Conservation (phyloP, 805 yeast genomes). For the Candida fluviatilis region DNA sequence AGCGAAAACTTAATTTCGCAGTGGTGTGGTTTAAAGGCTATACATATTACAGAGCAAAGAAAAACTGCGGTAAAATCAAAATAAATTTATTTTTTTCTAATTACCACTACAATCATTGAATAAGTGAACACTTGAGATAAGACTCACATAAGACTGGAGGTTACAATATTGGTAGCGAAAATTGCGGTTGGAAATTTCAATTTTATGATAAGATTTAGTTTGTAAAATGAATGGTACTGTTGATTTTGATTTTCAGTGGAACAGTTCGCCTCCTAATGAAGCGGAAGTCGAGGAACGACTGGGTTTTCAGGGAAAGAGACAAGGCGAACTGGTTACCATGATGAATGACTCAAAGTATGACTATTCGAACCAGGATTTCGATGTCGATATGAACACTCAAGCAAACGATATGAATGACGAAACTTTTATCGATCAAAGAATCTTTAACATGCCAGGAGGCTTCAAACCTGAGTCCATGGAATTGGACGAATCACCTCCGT, state of each 20-base stretch:
- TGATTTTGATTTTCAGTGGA: not conserved
- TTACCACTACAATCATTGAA: not conserved
- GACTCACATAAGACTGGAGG: not conserved
- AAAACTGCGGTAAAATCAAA: not conserved
- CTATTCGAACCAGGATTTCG: not conserved
- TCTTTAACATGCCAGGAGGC: constrained; percentile 26
- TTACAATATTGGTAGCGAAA: not conserved
- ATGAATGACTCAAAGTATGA: not conserved
- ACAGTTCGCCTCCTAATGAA: not conserved
- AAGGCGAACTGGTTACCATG: not conserved
- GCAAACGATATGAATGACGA: not conserved
- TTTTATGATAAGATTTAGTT: not conserved
- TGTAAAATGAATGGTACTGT: not conserved
- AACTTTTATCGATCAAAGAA: constrained; percentile 1
- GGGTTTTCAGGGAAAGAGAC: not conserved
- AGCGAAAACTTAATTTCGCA: too few species aligned
- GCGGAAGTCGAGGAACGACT: not conserved
- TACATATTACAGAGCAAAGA: too few species aligned
- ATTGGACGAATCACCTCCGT: constrained; percentile 34
- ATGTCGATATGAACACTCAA: not conserved
- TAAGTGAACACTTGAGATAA: not conserved
- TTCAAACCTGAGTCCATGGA: constrained; percentile 29
- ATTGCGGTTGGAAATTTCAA: not conserved
- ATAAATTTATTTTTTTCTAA: not conserved
- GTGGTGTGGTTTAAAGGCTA: too few species aligned